Conservation (phyloP, 192 early-diverging fungal genomes). For the Backusella circina region DNA sequence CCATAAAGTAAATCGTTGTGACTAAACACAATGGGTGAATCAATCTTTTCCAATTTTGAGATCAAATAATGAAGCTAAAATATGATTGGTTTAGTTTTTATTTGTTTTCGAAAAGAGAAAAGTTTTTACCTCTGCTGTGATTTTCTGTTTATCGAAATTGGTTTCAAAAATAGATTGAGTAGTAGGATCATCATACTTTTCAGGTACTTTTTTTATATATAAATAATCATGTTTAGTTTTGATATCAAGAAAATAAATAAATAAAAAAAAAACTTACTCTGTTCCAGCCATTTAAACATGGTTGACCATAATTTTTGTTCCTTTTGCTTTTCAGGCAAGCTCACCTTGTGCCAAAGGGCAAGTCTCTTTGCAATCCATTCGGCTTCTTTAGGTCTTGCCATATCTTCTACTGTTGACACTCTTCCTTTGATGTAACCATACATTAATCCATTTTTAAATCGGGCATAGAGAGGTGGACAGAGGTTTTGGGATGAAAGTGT, state of each 20-base stretch:
- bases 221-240: neutral
- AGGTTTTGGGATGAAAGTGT: constrained; percentile 65
- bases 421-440: constrained; percentile 85
- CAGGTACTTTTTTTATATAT: constrained; percentile 53
- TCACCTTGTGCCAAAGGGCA: constrained; percentile 79
- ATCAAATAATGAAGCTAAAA: constrained; percentile 51
- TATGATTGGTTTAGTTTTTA: neutral
- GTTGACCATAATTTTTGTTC: constrained; percentile 64
- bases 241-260: neutral
- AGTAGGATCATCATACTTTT: constrained; percentile 46
- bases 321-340: constrained; percentile 29
- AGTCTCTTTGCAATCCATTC: constrained; percentile 72
- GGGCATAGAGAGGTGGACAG: constrained; percentile 76
- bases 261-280: constrained; percentile 40
- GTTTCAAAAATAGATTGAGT: constrained; percentile 58
- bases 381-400: constrained; percentile 71
- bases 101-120: neutral
- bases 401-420: constrained; percentile 67
- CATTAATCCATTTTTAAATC: constrained; percentile 89
- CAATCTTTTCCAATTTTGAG: constrained; percentile 45
- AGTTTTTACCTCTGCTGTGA: constrained; percentile 39
- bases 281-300: constrained; percentile 68
- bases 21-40: constrained; percentile 83
- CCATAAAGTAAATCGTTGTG: constrained; percentile 92
- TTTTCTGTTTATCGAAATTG: constrained; percentile 41